Base-by-base conservation (phyloP, 2,329 filamentous ascomycete species). In the Sporothrix inflata region DNA sequence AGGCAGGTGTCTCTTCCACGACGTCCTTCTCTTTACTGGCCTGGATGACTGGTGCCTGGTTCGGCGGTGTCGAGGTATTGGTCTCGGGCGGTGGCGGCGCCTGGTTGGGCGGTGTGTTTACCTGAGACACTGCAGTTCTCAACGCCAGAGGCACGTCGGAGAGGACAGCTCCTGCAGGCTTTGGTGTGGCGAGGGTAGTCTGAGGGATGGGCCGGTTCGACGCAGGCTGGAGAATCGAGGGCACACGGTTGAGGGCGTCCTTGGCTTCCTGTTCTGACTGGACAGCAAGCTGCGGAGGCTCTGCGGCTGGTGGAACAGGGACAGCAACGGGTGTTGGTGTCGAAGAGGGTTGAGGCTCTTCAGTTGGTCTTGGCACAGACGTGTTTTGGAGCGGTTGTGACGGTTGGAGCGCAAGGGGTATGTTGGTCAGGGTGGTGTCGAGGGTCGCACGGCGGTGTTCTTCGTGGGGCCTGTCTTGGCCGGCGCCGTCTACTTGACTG, bases 371-470 rank as follows among this genome's bases (percentile, higher is more conserved):
- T 42, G 60, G 38, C 38, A 16, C 16, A n/a, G 51, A 21, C 4
- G 73, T 74, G 24, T 53, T 69, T 66, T 76, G 78, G 1, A 76
- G 75, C 7, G 74, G 30, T 40, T 76, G 75, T 1, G 78, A 75
- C 8, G 77, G 76, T 34, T 77, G 75, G 21, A 80, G 72, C 4
- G 76, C 67, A 14, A 77, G 71, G 11, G 69, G 69, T 12, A 12
- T 73, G 42, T 75, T 72, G 16, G 75, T 71, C 4, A 75, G 74
- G 5, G 72, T 71, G 21, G 47, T 66, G 40, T 51, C 38, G 14
- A 30, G 34, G 16, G 60, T 42, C 2, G 57, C 30, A 19, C 40
- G 61, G 14, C 55, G 68, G 55, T 70, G 68, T 30, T 70, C 68
- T 14, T 69, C 51, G 51, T 47, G 21, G 16, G 38, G n/a, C 2